Percentiles rank a stretch among this genome's conserved stretches.
Conservation (phyloP, 139 green algal genomes). For the Chlamydomonas eustigma region DNA sequence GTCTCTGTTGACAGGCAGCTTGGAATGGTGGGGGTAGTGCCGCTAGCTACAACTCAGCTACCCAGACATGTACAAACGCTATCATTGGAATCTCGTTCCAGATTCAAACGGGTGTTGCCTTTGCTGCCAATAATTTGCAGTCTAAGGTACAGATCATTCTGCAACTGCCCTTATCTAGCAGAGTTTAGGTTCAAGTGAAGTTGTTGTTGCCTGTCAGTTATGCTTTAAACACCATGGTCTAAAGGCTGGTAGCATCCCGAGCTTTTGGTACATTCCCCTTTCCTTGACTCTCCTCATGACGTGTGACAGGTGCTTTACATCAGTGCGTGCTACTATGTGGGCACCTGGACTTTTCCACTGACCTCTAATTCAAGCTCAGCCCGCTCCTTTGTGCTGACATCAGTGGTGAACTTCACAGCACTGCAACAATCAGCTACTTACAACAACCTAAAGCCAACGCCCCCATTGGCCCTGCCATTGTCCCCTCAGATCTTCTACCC, state of each 20-base stretch:
- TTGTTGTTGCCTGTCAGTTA: background rate
- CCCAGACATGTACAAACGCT: conserved; percentile 29
- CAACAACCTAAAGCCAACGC: conserved; percentile 24
- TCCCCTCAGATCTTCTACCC: conserved; percentile 50
- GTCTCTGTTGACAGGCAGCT: background rate
- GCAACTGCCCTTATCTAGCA: background rate
- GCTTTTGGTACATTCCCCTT: background rate
- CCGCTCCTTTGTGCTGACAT: conserved; percentile 25
- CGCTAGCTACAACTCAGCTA: background rate
- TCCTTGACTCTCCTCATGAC: background rate
- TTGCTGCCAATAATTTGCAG: conserved; percentile 42
- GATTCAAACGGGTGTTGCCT: conserved; percentile 38
- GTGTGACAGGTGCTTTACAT: conserved; percentile 35
- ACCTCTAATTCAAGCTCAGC: background rate
- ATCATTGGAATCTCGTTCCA: conserved; percentile 37
- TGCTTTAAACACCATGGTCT: background rate
- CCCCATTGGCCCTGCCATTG: conserved; percentile 36
- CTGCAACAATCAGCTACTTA: background rate
- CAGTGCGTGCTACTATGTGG: conserved; percentile 33
- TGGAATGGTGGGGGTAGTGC: background rate
- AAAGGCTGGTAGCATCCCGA: background rate
- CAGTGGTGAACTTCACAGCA: conserved; percentile 24
- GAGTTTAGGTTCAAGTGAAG: background rate
- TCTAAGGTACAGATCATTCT: conserved; percentile 30
- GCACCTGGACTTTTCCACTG: conserved; percentile 33